Evolutionary conservation across 192 early-diverging fungal species (phyloP).

Genomic region (Backusella mclennaniae): DNA sequence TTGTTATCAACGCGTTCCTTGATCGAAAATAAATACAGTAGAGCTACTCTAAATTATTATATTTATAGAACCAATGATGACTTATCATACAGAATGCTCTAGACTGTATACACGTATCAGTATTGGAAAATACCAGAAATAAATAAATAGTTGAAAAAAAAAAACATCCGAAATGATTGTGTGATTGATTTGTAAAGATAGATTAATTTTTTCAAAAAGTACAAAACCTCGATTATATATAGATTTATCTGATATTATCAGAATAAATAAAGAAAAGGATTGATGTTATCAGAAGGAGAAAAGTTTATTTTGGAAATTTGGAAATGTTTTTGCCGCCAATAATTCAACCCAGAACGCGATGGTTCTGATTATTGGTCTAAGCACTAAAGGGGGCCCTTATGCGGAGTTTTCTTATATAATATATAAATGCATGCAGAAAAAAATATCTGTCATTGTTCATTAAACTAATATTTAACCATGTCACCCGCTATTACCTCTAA

Average conservation of each 20-base stretch:
- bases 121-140: neutral
- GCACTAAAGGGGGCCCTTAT: neutral
- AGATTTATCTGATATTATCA: slow-evolving; percentile 7
- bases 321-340: neutral
- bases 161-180: neutral
- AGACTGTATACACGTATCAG: neutral
- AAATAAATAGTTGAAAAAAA: neutral
- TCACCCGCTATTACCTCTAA: neutral
- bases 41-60: neutral
- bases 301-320: neutral
- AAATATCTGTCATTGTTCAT: neutral
- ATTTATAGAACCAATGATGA: neutral
- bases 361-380: neutral
- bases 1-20: neutral
- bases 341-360: slow-evolving; percentile 8
- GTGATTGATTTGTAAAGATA: slow-evolving; percentile 5
- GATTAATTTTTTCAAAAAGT: neutral
- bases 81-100: neutral
- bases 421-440: neutral
- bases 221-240: neutral
- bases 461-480: neutral
- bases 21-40: neutral
- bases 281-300: neutral
- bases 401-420: neutral
- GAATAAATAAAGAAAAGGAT: neutral